These are phyloP conservation scores for Hawksworthiomyces lignivorus DNA, from an alignment of 2,329 filamentous ascomycete species.

Conservation along the genomic window DNA sequence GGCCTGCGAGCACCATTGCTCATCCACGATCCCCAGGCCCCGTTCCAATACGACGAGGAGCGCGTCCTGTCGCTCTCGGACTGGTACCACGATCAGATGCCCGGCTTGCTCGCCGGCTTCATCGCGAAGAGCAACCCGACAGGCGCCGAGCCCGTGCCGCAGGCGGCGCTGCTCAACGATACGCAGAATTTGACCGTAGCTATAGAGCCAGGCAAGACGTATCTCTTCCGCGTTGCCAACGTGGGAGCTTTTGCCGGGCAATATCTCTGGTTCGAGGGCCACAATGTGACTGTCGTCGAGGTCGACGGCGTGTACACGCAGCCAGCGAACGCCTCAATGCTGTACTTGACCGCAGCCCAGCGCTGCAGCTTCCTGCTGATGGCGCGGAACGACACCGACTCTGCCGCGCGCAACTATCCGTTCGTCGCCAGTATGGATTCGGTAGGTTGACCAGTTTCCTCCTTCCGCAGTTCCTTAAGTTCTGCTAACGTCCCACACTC, in stretches of 20 bases:
- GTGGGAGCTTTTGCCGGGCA: slow-evolving; percentile 63
- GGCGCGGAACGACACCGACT: no score
- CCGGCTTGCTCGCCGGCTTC: slow-evolving; percentile 36
- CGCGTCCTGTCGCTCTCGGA: slow-evolving; percentile 58
- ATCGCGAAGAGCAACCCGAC: slow-evolving; percentile 45
- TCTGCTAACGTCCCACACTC: no score
- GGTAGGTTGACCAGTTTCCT: slow-evolving; percentile 39
- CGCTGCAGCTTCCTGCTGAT: slow-evolving; percentile 27
- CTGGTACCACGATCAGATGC: slow-evolving; percentile 57
- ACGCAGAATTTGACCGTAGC: slow-evolving; percentile 51
- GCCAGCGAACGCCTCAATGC: slow-evolving; percentile 46
- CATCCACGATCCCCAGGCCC: slow-evolving; percentile 51
- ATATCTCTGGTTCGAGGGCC: slow-evolving; percentile 58
- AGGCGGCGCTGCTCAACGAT: slow-evolving; percentile 65
- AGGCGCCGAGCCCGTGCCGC: slow-evolving; percentile 56
- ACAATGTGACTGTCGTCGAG: slow-evolving; percentile 62
- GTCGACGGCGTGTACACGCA: slow-evolving; percentile 64
- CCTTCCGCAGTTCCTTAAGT: no score
- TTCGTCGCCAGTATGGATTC: slow-evolving; percentile 61
- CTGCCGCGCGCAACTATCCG: slow-evolving; percentile 46
- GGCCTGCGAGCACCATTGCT: slow-evolving; percentile 55
- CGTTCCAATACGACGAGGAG: slow-evolving; percentile 56
- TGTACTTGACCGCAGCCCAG: slow-evolving; percentile 53
- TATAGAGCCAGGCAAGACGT: slow-evolving; percentile 60
- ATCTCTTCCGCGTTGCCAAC: slow-evolving; percentile 64